Conservation (phyloP, 148 eudicot species). For the Cornus suecica region DNA sequence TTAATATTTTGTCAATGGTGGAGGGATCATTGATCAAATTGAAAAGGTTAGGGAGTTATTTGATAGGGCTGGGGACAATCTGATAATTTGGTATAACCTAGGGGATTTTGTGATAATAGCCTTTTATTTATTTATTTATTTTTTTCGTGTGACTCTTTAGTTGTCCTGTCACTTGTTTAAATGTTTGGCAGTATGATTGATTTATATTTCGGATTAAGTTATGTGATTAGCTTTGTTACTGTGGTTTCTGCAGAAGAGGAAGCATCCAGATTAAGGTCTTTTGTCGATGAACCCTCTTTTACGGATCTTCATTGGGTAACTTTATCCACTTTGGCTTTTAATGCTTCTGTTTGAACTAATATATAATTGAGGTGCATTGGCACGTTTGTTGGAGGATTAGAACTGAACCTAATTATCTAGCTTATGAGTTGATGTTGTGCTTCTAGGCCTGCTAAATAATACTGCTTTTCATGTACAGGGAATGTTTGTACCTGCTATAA, state of each 20-base stretch:
- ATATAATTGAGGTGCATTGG: not conserved
- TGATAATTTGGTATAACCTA: no score
- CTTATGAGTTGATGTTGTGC: not conserved
- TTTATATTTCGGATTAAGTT: not conserved
- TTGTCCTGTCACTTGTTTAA: not conserved
- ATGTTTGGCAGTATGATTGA: not conserved
- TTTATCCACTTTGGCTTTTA: not conserved
- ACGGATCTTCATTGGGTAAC: slow-evolving; percentile 97
- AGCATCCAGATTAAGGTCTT: slow-evolving; percentile 54
- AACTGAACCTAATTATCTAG: not conserved
- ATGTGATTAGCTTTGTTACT: not conserved
- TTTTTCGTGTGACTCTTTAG: no score
- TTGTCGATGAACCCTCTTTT: slow-evolving; percentile 77
- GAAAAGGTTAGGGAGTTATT: no score
- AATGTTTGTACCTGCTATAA: slow-evolving; percentile 91
- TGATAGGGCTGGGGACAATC: no score
- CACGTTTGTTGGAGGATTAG: not conserved
- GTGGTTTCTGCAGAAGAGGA: slow-evolving; percentile 65
- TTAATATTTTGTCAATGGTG: no score
- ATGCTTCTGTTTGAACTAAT: not conserved
- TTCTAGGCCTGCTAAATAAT: not conserved
- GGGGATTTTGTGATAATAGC: no score
- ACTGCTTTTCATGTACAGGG: slow-evolving; percentile 50
- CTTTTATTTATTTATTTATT: no score
- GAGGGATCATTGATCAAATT: no score